Conservation (phyloP, 306 rosid species). For the Castanopsis chinensis region DNA sequence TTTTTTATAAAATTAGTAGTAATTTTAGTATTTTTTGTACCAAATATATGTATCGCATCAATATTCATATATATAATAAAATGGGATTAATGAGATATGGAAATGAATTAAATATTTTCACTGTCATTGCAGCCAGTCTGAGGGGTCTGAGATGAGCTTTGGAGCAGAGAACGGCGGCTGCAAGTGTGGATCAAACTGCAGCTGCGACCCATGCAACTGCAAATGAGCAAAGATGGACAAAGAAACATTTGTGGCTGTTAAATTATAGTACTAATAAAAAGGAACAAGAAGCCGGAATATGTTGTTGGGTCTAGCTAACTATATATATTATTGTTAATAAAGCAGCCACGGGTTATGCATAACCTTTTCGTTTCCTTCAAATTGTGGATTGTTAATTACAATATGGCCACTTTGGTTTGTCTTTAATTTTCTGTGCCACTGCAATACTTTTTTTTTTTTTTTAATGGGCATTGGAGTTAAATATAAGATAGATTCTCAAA, state of each 20-base stretch:
- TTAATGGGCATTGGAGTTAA: neutral
- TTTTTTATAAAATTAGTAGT: too few relatives aligned
- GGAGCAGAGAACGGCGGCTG: conserved; percentile 29
- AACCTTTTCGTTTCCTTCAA: neutral
- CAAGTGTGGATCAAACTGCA: conserved; percentile 33
- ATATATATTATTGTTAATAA: neutral
- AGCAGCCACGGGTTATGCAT: neutral
- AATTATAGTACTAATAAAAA: neutral
- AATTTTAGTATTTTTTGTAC: too few relatives aligned
- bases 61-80: neutral
- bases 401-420: neutral
- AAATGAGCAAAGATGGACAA: conserved; percentile 7
- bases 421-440: neutral
- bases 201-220: conserved; percentile 27
- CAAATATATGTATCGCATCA: too few relatives aligned
- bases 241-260: neutral
- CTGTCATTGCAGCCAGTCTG: neutral
- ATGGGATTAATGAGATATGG: too few relatives aligned
- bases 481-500: neutral
- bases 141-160: conserved; percentile 36
- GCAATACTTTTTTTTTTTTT: neutral
- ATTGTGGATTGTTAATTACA: neutral
- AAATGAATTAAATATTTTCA: neutral
- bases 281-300: too few relatives aligned
- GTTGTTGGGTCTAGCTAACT: neutral